These are phyloP conservation scores for Gracilariopsis chorda DNA, from an alignment of 23 red algal species.

Conservation along the genomic window DNA sequence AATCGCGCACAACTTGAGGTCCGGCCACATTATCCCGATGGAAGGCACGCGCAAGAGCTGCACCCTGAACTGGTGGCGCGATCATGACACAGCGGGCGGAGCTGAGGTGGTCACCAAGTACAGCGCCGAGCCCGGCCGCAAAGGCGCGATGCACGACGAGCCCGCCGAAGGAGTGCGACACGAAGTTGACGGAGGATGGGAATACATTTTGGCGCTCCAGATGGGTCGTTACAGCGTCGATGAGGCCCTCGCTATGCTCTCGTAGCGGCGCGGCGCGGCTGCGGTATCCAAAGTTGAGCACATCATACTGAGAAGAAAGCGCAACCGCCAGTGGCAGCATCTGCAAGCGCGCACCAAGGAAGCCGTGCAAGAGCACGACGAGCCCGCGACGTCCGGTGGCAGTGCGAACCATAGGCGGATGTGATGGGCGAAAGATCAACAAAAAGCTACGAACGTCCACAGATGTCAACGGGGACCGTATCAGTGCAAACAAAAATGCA, in stretches of 20 bases:
- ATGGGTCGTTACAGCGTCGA: background rate
- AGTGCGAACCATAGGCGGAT: too few relatives aligned
- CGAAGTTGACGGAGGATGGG: background rate
- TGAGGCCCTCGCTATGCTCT: background rate
- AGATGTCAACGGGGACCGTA: too few relatives aligned
- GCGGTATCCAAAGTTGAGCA: slow-evolving; percentile 30
- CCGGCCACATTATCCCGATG: background rate
- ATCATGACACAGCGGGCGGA: slow-evolving; percentile 17
- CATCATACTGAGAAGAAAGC: slow-evolving; percentile 1
- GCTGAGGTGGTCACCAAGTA: background rate
- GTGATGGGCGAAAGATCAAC: too few relatives aligned
- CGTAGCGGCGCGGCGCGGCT: background rate
- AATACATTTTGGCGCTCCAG: background rate
- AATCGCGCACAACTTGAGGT: background rate
- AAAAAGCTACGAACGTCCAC: too few relatives aligned
- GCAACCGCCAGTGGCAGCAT: background rate
- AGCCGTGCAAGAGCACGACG: slow-evolving; percentile 24
- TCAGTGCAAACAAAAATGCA: too few relatives aligned
- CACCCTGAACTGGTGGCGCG: slow-evolving; percentile 17
- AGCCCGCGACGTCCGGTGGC: too few relatives aligned
- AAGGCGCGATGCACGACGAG: slow-evolving; percentile 41
- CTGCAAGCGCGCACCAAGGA: slow-evolving; percentile 22
- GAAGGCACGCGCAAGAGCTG: slow-evolving; percentile 9
- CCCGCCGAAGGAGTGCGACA: slow-evolving; percentile 45
- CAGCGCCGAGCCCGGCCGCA: background rate